Percentiles rank a stretch among this genome's conserved stretches.
Conservation (phyloP, 371 early-diverging fungal species). For the Mortierella sp. region DNA sequence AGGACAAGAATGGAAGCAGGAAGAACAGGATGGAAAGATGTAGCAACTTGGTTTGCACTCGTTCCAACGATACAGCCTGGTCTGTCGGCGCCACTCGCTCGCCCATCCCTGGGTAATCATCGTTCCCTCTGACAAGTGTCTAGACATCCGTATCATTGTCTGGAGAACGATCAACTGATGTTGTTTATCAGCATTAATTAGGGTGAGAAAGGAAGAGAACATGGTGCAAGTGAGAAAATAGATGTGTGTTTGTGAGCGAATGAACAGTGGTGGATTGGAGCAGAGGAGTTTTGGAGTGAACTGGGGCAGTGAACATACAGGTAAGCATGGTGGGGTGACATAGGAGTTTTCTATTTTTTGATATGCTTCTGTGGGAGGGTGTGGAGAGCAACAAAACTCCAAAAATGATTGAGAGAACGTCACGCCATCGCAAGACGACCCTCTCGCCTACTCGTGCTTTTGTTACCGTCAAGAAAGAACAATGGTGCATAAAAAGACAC, state of each 20-base stretch:
- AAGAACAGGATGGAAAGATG: too few species aligned
- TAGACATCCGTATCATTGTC: too few species aligned
- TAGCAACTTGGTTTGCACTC: too few species aligned
- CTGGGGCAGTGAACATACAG: neutral
- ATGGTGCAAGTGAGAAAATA: neutral
- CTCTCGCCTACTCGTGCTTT: neutral
- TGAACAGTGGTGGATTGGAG: neutral
- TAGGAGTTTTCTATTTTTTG: neutral
- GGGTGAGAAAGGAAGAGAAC: neutral
- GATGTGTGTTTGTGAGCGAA: neutral
- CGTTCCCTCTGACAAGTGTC: too few species aligned
- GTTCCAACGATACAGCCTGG: too few species aligned
- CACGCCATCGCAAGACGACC: neutral
- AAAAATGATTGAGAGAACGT: neutral
- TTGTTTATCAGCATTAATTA: neutral
- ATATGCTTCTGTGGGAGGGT: neutral
- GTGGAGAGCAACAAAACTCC: conserved; percentile 7
- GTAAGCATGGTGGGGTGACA: neutral
- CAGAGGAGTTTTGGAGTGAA: neutral
- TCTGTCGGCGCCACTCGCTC: too few species aligned
- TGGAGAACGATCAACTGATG: neutral
- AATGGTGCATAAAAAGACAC: neutral
- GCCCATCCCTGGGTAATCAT: too few species aligned
- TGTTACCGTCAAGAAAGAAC: neutral
- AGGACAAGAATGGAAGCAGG: too few species aligned